Percentiles rank a stretch among this genome's conserved stretches.
Conservation (phyloP, 768 basidiomycete genomes). For the Tylopilus balloui region DNA sequence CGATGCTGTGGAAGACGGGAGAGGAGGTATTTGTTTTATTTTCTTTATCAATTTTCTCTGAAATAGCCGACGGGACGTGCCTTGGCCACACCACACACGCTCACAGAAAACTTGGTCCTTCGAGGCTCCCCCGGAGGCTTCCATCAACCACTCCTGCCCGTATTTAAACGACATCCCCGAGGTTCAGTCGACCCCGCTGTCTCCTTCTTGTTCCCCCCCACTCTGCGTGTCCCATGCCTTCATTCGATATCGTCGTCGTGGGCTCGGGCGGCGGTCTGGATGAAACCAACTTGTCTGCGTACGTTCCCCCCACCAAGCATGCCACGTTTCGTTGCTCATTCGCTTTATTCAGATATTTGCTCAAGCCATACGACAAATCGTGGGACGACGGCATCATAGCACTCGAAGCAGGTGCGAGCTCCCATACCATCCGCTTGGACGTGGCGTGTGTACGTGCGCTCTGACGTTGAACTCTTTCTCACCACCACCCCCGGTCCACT, state of each 20-base stretch:
- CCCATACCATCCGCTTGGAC: not conserved
- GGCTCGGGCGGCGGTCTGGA: constrained; percentile 87
- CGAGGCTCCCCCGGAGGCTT: too few relatives aligned
- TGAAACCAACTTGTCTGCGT: constrained; percentile 88
- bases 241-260: constrained; percentile 73
- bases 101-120: too few relatives aligned
- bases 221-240: constrained; percentile 31
- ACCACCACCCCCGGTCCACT: not conserved
- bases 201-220: not conserved
- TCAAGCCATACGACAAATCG: constrained; percentile 59
- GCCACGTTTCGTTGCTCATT: constrained; percentile 5
- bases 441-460: not conserved
- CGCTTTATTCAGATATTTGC: constrained; percentile 61
- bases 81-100: constrained; percentile 14
- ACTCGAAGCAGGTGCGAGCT: constrained; percentile 81
- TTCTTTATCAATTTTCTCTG: too few relatives aligned
- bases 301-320: constrained; percentile 26
- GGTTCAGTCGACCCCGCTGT: too few relatives aligned
- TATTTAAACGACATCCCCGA: not conserved
- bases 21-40: not conserved
- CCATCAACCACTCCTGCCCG: too few relatives aligned
- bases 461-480: too few relatives aligned
- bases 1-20: too few relatives aligned
- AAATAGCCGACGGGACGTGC: constrained; percentile 23
- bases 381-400: constrained; percentile 85